Evolutionary conservation across 176 grass and related monocot species (phyloP), one percentile per base, ranked within the genome.

Genomic region (Oryza australiensis): DNA sequence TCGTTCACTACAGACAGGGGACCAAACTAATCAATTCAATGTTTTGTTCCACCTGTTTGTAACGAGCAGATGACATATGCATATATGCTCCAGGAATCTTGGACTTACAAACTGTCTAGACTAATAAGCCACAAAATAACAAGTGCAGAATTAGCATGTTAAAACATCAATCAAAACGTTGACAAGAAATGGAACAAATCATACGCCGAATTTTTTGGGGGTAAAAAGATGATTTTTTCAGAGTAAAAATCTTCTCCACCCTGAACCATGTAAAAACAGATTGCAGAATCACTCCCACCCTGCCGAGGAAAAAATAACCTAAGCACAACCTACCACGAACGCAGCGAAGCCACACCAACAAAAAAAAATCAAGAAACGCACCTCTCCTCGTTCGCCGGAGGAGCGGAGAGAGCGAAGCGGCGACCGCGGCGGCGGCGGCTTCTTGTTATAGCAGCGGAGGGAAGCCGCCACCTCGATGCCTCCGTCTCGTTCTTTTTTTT

Each of bases 401-500:
- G 26, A 55, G 41, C 11, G 30, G 30, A 5, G 30, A 5, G 29
- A 60, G 5, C 71, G 51, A 57, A 40, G 51, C 26, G 29, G 76
- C 26, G 53, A 12, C 30, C 49, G 64, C 70, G 14, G 71, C 3
- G 41, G 33, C 51, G 9, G 16, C 5, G 4, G 20, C 6, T 18
- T 55, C 18, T 55, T 80, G 34, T 72, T 77, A 70, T 71, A 64
- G 60, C 28, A 1, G n/a, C 15, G 22, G 78, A 69, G 55, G 20
- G 9, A 30, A 5, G 59, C 22, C n/a, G 29, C 18, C 76, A 78
- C 83, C 66, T 85, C n/a, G 87, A 28, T 80, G 71, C 22, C 65
- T 80, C 82, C 83, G 83, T 82, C 83, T 33, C 7, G 11, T 15
- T 71, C n/a, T n/a, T n/a, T 76, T 70, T 66, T 72, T 66, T 55